phyloP scores from a whole-genome alignment of 1,284 basidiomycete genomes.

The Retiboletus fuscus region DNA sequence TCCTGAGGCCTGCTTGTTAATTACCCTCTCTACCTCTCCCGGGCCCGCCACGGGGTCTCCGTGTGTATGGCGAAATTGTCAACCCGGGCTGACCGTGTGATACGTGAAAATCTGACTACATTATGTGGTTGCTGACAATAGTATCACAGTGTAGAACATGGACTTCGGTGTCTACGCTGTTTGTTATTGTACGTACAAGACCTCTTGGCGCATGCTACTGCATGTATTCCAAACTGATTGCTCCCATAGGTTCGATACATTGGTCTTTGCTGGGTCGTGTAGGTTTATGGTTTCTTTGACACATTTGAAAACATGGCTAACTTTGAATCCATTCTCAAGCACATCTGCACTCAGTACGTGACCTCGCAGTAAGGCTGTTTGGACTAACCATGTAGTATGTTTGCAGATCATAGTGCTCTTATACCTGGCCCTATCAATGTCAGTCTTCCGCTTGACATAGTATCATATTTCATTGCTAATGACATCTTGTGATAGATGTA shows the following conservation, averaged over 20 bases:
- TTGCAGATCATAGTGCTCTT: constrained; percentile 18
- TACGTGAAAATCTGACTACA: too few species aligned
- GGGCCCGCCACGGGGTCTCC: too few species aligned
- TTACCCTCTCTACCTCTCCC: too few species aligned
- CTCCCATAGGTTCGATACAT: constrained; percentile 33
- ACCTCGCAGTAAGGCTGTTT: neutral
- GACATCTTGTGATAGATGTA: constrained; percentile 13
- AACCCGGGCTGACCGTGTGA: too few species aligned
- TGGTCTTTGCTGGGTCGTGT: constrained; percentile 32
- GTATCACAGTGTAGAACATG: constrained; percentile 27
- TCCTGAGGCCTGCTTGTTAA: too few species aligned
- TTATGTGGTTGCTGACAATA: neutral
- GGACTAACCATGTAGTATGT: neutral
- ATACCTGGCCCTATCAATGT: constrained; percentile 21
- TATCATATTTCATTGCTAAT: neutral
- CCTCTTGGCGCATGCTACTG: too few species aligned
- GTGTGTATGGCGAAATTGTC: too few species aligned
- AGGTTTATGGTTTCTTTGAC: neutral
- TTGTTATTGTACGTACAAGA: constrained; percentile 27
- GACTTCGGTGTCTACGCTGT: constrained; percentile 32
- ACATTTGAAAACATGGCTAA: constrained; percentile 4
- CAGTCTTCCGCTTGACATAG: neutral
- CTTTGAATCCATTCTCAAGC: constrained; percentile 8
- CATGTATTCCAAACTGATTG: neutral
- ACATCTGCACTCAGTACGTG: constrained; percentile 15